Evolutionary conservation across 352 stramenopile species (phyloP).

Genomic region (Phytophthora fragariae): DNA sequence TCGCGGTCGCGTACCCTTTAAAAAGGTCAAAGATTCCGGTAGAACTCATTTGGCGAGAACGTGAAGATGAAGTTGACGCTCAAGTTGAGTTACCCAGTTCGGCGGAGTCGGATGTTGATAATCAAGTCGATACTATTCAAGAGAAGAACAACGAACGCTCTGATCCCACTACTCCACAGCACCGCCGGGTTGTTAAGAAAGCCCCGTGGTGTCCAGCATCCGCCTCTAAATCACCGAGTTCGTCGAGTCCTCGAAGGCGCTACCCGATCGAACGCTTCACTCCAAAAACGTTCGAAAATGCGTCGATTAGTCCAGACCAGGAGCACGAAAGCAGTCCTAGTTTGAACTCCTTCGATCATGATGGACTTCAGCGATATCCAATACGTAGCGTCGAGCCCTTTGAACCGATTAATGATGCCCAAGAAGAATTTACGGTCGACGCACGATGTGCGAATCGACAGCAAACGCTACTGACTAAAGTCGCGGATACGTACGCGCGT

Average conservation of each 20-base stretch:
- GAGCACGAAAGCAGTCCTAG: not conserved
- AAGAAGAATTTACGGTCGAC: conserved; percentile 30
- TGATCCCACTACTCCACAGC: not conserved
- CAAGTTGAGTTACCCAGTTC: conserved; percentile 7
- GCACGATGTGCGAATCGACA: conserved; percentile 40
- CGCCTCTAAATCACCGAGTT: conserved; percentile 17
- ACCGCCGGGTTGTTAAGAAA: conserved; percentile 21
- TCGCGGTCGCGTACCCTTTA: conserved; percentile 43
- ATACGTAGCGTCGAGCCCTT: conserved; percentile 27
- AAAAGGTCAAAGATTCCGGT: conserved; percentile 12
- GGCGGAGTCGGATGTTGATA: not conserved
- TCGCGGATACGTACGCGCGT: conserved; percentile 33
- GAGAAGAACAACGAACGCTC: not conserved
- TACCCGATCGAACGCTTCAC: conserved; percentile 26
- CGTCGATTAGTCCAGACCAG: conserved; percentile 3
- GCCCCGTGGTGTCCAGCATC: conserved; percentile 58
- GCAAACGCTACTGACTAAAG: conserved; percentile 39
- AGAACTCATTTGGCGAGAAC: conserved; percentile 29
- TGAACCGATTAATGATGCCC: conserved; percentile 19
- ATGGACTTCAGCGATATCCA: conserved; percentile 42
- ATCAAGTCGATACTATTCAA: conserved; percentile 12
- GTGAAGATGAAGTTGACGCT: conserved; percentile 14
- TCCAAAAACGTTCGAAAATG: not conserved
- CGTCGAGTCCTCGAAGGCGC: conserved; percentile 15
- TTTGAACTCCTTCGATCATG: conserved; percentile 9